Conservation (phyloP, 257 asterid genomes). For the Ilex aquifolium region DNA sequence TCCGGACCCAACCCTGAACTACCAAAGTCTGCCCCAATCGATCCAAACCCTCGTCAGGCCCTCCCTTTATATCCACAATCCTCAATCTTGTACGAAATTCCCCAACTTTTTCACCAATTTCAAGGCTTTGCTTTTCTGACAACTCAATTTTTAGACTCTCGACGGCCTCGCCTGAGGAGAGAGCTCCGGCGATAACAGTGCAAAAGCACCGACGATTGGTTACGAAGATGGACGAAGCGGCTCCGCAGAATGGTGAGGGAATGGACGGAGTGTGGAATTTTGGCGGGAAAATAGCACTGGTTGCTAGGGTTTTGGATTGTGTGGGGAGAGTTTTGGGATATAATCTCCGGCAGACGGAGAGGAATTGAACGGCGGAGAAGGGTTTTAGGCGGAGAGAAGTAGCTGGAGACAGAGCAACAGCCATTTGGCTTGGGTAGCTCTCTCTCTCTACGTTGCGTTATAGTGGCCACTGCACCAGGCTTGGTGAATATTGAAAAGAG, state of each 20-base stretch:
- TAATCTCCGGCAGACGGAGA: constrained; percentile 23
- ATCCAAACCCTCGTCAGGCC: constrained; percentile 64
- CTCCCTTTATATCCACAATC: constrained; percentile 76
- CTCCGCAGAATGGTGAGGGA: constrained; percentile 13
- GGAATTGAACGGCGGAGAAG: constrained; percentile 32
- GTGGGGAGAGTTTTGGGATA: neutral
- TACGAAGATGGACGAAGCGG: constrained; percentile 16
- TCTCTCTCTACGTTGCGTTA: neutral
- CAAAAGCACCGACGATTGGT: constrained; percentile 9
- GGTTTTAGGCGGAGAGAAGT: constrained; percentile 60
- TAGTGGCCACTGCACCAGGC: no score
- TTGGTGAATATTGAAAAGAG: no score
- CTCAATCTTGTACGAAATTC: constrained; percentile 64
- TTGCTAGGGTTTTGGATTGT: constrained; percentile 9
- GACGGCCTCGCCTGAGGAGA: constrained; percentile 50
- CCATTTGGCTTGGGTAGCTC: constrained; percentile 26
- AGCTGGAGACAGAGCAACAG: constrained; percentile 62
- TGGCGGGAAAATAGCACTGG: neutral
- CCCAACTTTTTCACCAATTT: constrained; percentile 40
- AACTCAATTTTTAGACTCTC: constrained; percentile 25
- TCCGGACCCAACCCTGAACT: constrained; percentile 91
- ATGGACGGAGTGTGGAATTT: constrained; percentile 3
- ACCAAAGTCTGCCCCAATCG: constrained; percentile 65
- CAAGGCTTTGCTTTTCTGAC: constrained; percentile 10
- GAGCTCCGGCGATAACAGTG: constrained; percentile 27